Base-by-base conservation (phyloP, 805 yeast genomes). In the Ogataea nakhonphanomensis region DNA sequence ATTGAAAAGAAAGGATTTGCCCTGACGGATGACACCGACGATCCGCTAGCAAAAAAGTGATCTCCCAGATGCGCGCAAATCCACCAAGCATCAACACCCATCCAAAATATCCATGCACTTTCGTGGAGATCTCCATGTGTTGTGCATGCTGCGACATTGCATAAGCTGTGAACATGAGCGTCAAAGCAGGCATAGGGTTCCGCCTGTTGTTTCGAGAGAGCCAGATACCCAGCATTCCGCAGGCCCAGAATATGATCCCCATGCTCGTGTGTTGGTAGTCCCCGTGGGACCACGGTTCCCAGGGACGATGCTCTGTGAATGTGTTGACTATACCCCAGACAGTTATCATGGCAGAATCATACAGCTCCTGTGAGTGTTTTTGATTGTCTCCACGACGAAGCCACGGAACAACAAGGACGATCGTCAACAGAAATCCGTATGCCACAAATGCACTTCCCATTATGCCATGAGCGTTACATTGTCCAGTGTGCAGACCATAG, bases 241-340 rank as follows among this genome's bases (percentile, higher is more conserved):
- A 95, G 36, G 87, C 78, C 95, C 96, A 89, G 95, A 97, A 91
- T 23, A 91, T 74, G 41, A 91, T 84, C 1, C 98, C 98, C 96
- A 91, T 88, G 14, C 93, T 78, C 0, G 98, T 90, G 62, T 90
- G 97, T 66, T 90, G 96, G 60, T 83, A 87, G 61, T 89, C 97
- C 8, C 95, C 93, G 69, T 85, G 95, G 30, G 77, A 73, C 98
- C 98, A 91, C 7, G 70, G 78, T 58, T 89, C 93, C 97, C 97
- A 91, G 10, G 64, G 65, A 46, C 97, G 68, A 62, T 91, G 98
- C 63, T 91, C 98, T 2, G 98, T 91, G 63, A 91, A 91, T 0
- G 97, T 89, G 61, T 91, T 91, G 43, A 91, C 83, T 25, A 89
- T 78, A 6, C 98, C 98, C 95, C 96, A 91, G 8, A 72, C 61